Percentiles rank a stretch among this genome's conserved stretches.
Evolutionary conservation across 2,329 filamentous ascomycete genomes (phyloP).

Genomic region (Cordyceps fumosorosea): DNA sequence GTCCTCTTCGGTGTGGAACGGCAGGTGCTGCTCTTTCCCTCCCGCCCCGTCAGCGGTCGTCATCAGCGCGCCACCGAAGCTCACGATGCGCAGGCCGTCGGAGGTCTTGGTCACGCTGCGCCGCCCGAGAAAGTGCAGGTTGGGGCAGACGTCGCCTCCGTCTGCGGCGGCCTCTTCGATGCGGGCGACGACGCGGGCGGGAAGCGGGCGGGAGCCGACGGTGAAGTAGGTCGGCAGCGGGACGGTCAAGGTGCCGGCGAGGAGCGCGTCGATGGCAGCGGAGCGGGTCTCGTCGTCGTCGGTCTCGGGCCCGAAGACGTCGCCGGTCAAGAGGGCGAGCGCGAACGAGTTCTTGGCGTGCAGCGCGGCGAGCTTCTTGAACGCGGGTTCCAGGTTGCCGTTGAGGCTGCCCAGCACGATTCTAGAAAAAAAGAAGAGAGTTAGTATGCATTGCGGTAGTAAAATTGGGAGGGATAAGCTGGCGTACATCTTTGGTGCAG

Average conservation of each 20-base stretch:
- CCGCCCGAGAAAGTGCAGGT: slow-evolving; percentile 84
- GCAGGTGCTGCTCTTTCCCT: slow-evolving; percentile 61
- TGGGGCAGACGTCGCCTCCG: slow-evolving; percentile 74
- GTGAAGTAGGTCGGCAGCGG: slow-evolving; percentile 89
- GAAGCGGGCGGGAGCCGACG: slow-evolving; percentile 67
- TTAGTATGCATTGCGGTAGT: neutral
- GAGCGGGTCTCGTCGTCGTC: slow-evolving; percentile 27
- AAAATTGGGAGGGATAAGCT: neutral
- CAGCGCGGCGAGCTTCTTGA: slow-evolving; percentile 72
- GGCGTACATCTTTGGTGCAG: slow-evolving; percentile 43
- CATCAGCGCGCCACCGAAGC: slow-evolving; percentile 68
- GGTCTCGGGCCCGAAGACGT: slow-evolving; percentile 64
- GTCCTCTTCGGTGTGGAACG: slow-evolving; percentile 71
- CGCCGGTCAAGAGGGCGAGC: slow-evolving; percentile 76
- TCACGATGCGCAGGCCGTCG: slow-evolving; percentile 81
- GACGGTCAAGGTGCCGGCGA: slow-evolving; percentile 65
- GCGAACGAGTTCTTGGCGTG: slow-evolving; percentile 85
- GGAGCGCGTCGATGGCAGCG: slow-evolving; percentile 53
- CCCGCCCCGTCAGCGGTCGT: neutral
- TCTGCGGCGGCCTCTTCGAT: slow-evolving; percentile 57
- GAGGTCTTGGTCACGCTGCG: slow-evolving; percentile 82
- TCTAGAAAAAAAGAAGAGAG: slow-evolving; percentile 33
- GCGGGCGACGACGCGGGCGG: slow-evolving; percentile 56
- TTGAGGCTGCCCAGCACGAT: slow-evolving; percentile 79
- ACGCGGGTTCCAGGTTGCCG: slow-evolving; percentile 67